A percentile compares a stretch with the other conserved stretches of the same genome.
Evolutionary conservation across 1,284 basidiomycete species (phyloP).

Genomic region (Ustilago loliicola): DNA sequence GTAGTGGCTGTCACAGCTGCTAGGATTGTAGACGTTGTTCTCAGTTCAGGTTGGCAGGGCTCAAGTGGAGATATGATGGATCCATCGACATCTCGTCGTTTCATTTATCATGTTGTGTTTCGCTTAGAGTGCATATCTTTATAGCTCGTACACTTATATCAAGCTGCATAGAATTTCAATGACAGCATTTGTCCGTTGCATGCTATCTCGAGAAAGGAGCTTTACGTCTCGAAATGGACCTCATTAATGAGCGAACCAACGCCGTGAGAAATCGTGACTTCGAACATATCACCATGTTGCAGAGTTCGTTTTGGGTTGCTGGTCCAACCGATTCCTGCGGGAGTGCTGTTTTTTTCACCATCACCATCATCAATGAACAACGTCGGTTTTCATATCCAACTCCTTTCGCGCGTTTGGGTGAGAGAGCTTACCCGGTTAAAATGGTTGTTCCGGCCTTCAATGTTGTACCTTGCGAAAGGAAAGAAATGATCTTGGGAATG

Average conservation of each 20-base stretch:
- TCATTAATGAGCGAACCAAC: slow-evolving; percentile 73
- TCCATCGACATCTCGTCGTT: neutral
- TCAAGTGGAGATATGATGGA: neutral
- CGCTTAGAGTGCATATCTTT: slow-evolving; percentile 2
- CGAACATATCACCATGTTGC: slow-evolving; percentile 71
- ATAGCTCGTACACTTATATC: neutral
- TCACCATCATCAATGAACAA: too few species aligned
- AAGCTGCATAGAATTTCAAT: neutral
- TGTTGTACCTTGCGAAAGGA: slow-evolving; percentile 60
- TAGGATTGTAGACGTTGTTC: too few species aligned
- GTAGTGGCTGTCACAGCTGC: neutral
- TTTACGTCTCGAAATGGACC: slow-evolving; percentile 67
- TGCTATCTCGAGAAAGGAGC: neutral
- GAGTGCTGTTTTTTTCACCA: slow-evolving; percentile 68
- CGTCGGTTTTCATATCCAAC: too few species aligned
- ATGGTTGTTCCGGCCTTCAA: slow-evolving; percentile 57
- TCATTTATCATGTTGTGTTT: neutral
- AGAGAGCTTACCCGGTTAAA: slow-evolving; percentile 40
- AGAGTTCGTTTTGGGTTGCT: slow-evolving; percentile 65
- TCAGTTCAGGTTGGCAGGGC: too few species aligned
- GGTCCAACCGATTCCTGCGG: slow-evolving; percentile 71
- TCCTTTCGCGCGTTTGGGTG: too few species aligned
- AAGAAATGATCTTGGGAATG: slow-evolving; percentile 71
- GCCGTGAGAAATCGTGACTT: slow-evolving; percentile 71
- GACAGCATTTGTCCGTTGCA: neutral